Base-by-base conservation (phyloP, 2,329 filamentous ascomycete species). In the Sodiomyces alkalinus region DNA sequence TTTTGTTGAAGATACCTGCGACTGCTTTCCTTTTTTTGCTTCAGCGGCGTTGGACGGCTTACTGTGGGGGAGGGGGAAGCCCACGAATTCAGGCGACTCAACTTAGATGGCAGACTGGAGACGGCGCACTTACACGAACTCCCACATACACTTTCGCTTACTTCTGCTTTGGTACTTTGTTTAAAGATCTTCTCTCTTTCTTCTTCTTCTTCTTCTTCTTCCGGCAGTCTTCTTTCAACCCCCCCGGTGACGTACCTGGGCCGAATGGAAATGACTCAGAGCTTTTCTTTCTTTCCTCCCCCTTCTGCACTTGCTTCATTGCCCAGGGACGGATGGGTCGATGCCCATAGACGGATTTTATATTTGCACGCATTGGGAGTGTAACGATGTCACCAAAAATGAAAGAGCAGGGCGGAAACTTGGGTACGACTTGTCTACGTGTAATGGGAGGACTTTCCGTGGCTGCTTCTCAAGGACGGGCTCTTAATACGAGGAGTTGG, bases 141-240 rank as follows among this genome's bases (percentile, higher is more conserved):
- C n/a, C n/a, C n/a, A n/a, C n/a, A n/a, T n/a, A 25, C 23, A 25
- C 23, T 17, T 16, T 25, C 23, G 23, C 13, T 25, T 17, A 25
- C 15, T 9, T 10, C 7, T 25, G 23, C n/a, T 10, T 25, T 25
- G 14, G 14, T 17, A 17, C 23, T 17, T 25, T 25, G 22, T 16
- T 25, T 17, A 16, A 16, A n/a, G 23, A 25, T 25, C 15, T 25
- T 14, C 11, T 25, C 17, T 17, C 12, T 6, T 17, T 25, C 23
- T 14, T 14, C 23, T 16, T 25, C 22, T 25, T n/a, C 12, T 14
- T 25, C 14, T 25, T 25, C 17, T 17, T 16, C 11, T 17, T 16
- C 9, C 14, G 8, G 17, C 14, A 25, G 23, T n/a, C n/a, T n/a
- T n/a, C n/a, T n/a, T n/a, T n/a, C n/a, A n/a, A n/a, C n/a, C n/a